Percentiles rank a stretch among this genome's conserved stretches.
phyloP scores from a whole-genome alignment of 257 asterid species.

The Euphrasia confusa region DNA sequence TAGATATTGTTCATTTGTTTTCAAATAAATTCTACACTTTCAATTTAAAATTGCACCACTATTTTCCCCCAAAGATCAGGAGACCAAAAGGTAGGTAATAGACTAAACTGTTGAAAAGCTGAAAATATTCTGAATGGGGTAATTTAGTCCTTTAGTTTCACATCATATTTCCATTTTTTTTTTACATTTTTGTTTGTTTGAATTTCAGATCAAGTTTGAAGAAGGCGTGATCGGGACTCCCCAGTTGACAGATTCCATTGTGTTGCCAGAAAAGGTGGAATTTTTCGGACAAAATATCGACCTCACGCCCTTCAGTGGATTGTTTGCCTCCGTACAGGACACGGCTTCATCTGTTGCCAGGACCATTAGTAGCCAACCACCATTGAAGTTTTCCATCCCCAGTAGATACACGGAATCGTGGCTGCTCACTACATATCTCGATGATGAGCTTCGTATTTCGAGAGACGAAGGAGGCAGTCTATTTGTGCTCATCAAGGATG shows the following conservation, averaged over 20 bases:
- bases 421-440: conserved; percentile 92
- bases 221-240: conserved; percentile 90
- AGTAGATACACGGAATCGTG: conserved; percentile 61
- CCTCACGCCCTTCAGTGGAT: conserved; percentile 71
- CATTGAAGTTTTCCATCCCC: conserved; percentile 65
- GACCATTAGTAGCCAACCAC: conserved; percentile 76
- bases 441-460: conserved; percentile 73
- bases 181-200: neutral
- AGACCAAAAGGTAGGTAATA: too few species aligned
- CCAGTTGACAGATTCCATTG: conserved; percentile 83
- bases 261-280: conserved; percentile 65
- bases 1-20: too few species aligned
- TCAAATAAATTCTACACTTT: too few species aligned
- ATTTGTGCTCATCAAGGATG: conserved; percentile 77
- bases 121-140: too few species aligned
- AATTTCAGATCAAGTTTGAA: conserved; percentile 66
- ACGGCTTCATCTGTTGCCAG: conserved; percentile 78
- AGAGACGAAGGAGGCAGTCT: conserved; percentile 86
- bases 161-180: too few species aligned
- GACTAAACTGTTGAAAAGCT: too few species aligned
- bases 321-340: conserved; percentile 72
- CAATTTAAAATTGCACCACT: too few species aligned
- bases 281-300: conserved; percentile 79
- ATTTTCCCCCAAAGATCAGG: too few species aligned
- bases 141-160: too few species aligned